Conservation (phyloP, 2,329 filamentous ascomycete genomes). For the Sporothrix mexicana region DNA sequence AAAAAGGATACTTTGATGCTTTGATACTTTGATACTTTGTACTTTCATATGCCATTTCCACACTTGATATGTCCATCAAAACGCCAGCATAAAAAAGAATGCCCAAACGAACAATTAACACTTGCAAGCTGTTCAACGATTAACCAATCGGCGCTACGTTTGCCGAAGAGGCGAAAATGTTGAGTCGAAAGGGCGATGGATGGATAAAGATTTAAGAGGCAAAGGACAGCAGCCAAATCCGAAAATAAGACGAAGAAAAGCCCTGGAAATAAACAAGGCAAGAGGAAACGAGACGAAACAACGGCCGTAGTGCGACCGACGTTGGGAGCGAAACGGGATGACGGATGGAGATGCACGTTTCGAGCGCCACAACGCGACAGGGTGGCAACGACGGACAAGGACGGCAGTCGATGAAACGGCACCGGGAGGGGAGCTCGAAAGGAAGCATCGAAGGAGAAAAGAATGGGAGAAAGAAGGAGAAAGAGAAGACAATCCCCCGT, state of each 20-base stretch:
- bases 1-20: background rate
- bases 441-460: background rate
- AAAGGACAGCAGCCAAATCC: background rate
- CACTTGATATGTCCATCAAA: background rate
- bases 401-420: background rate
- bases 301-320: constrained; percentile 1
- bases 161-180: background rate
- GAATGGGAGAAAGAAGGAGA: background rate
- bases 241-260: background rate
- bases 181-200: background rate
- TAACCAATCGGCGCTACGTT: constrained; percentile 1
- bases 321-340: background rate
- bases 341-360: background rate
- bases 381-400: constrained; percentile 5
- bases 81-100: background rate
- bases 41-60: too few relatives aligned
- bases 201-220: constrained; percentile 1
- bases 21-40: background rate
- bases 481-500: background rate
- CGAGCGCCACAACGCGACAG: background rate
- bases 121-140: too few relatives aligned
- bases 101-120: background rate
- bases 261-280: background rate
- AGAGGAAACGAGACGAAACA: background rate
- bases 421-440: background rate